These are phyloP conservation scores for Nemania abortiva DNA, from an alignment of 2,329 filamentous ascomycete species.

Conservation along the genomic window DNA sequence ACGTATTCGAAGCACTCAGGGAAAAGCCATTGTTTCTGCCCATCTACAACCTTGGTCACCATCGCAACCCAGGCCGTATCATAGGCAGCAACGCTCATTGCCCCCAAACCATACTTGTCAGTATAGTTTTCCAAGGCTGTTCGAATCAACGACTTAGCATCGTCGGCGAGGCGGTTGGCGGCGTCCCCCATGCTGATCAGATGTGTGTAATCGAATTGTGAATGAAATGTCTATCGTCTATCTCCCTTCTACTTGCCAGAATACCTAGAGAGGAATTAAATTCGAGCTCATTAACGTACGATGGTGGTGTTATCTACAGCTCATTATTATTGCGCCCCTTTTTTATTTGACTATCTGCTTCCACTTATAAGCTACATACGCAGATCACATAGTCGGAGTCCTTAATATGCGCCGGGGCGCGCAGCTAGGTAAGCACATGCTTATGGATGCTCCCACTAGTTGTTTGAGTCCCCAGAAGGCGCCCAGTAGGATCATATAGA, in stretches of 20 bases:
- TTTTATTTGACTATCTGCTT: slow-evolving; percentile 11
- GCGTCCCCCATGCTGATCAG: slow-evolving; percentile 31
- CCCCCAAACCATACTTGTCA: slow-evolving; percentile 43
- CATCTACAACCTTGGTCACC: slow-evolving; percentile 41
- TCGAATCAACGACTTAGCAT: slow-evolving; percentile 40
- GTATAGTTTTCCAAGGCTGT: slow-evolving; percentile 38
- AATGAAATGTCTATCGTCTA: background rate
- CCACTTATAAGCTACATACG: slow-evolving; percentile 22
- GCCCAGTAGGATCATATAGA: slow-evolving; percentile 31
- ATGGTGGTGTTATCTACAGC: slow-evolving; percentile 38
- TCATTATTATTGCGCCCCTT: slow-evolving; percentile 18
- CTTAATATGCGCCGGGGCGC: slow-evolving; percentile 31
- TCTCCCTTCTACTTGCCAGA: slow-evolving; percentile 16
- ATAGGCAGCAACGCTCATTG: slow-evolving; percentile 49
- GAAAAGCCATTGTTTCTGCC: slow-evolving; percentile 48
- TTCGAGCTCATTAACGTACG: slow-evolving; percentile 33
- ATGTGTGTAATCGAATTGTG: slow-evolving; percentile 14
- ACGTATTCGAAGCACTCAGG: slow-evolving; percentile 51
- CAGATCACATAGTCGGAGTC: slow-evolving; percentile 31
- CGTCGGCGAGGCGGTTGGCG: slow-evolving; percentile 35
- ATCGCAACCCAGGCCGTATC: slow-evolving; percentile 55
- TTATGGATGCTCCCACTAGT: slow-evolving; percentile 25
- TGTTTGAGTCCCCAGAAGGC: slow-evolving; percentile 32
- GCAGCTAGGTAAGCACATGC: slow-evolving; percentile 31
- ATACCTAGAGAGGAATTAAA: slow-evolving; percentile 15